Percentiles rank a stretch among this genome's conserved stretches.
phyloP scores from a whole-genome alignment of 768 basidiomycete genomes.

The Tulasnella sp. region DNA sequence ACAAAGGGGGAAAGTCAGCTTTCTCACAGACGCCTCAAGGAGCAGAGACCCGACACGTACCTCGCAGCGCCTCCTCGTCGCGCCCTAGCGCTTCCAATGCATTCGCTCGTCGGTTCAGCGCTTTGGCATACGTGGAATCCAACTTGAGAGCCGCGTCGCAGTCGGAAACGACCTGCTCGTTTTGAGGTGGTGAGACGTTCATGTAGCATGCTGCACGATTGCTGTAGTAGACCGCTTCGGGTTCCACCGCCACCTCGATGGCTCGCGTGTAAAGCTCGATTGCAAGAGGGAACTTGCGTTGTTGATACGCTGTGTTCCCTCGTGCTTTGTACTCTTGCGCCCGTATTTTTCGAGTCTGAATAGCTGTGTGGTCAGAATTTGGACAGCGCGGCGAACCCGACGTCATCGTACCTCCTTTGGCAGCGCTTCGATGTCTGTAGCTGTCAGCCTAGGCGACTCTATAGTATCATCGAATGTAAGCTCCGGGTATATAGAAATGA shows the following conservation, averaged over 20 bases:
- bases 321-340: conserved; percentile 38
- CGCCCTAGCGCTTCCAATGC: conserved; percentile 70
- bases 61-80: conserved; percentile 67
- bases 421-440: conserved; percentile 25
- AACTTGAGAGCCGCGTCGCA: conserved; percentile 80
- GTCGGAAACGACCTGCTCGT: conserved; percentile 73
- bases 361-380: neutral
- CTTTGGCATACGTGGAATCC: conserved; percentile 73
- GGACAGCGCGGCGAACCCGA: neutral
- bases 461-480: conserved; percentile 1
- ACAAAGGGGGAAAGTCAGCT: neutral
- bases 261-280: conserved; percentile 36
- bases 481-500: conserved; percentile 3
- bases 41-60: conserved; percentile 32
- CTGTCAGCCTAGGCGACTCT: conserved; percentile 16
- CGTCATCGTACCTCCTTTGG: conserved; percentile 15
- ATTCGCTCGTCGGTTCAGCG: conserved; percentile 76
- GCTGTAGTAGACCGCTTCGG: conserved; percentile 89
- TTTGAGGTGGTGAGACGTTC: conserved; percentile 76
- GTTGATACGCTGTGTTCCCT: conserved; percentile 35
- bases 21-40: neutral
- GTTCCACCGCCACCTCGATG: conserved; percentile 34
- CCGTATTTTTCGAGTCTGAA: conserved; percentile 29
- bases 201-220: conserved; percentile 97
- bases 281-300: conserved; percentile 31